Base-by-base conservation (phyloP, 371 early-diverging fungal species). In the Cokeromyces recurvatus region DNA sequence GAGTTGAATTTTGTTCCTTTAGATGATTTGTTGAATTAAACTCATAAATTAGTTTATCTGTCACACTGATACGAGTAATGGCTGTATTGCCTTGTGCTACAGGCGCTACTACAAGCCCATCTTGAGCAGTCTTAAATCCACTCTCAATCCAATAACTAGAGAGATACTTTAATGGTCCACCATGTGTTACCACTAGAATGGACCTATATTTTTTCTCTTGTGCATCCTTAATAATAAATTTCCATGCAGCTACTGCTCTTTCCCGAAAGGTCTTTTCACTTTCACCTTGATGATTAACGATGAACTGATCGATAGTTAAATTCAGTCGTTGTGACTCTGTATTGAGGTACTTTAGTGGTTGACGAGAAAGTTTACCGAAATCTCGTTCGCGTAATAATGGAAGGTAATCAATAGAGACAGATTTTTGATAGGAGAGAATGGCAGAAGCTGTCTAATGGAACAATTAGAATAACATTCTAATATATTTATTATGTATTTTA, bases 1-100 rank as follows among this genome's bases (percentile, higher is more conserved):
- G 35, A n/a, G 6, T 27, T 25, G n/a, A 14, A 19, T 40, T 16
- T 40, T 29, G 27, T 12, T 34, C 19, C 27, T 16, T 10, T 12
- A 68, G 36, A 46, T 68, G 69, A 4, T 23, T 43, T 2, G 38
- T 53, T 11, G 57, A 64, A 46, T 65, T 65, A 17, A 59, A 48
- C 17, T 46, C 39, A 12, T 48, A 39, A 21, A 68, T 50, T 11
- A n/a, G 19, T 19, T 50, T 25, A 20, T 46, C 31, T 5, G 43
- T 32, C 2, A 62, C 31, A 24, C 16, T 14, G 11, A 64, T 34
- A 12, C 43, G 52, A 10, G 65, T 60, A 1, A 73, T 53, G 0
- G 63, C 65, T n/a, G 74, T 69, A 38, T 73, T 69, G n/a, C 63
- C 65, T 31, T 67, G 59, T 15, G 62, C 57, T 1, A 46, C 36